Base-by-base conservation (phyloP, 129 eudicot species). In the Tagetes patula region DNA sequence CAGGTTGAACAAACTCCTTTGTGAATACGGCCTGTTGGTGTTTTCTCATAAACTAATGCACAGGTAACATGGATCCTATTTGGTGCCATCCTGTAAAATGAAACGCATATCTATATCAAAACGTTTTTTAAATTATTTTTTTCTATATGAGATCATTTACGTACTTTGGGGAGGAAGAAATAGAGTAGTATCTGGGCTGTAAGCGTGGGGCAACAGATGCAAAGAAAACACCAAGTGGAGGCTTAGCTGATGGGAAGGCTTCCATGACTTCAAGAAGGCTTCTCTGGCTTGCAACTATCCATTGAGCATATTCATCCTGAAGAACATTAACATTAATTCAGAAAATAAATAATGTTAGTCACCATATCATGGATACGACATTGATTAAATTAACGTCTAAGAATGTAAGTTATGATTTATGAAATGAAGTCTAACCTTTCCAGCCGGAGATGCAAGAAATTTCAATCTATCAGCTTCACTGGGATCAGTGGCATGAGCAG, bases 231-330 rank as follows among this genome's bases (percentile, higher is more conserved):
- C 98, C 98, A 78, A 94, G 87, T 49, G 97, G 89, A 61, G 97
- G 97, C 70, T 85, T 94, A 61, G 92, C 91, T 32, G 98, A 94
- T 60, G 98, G 93, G 60, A 94, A 94, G 62, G 92, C 97, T 49
- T 90, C 84, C 88, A 94, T 85, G 43, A 94, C 92, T 74, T 94
- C 98, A 65, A 94, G 96, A 49, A 94, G 87, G 82, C 98, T 94
- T 82, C 96, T 90, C 69, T 87, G 96, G 71, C 81, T 88, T 56
- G 96, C 85, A 72, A 94, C 93, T 72, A 90, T 49, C 95, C 96
- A 90, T 66, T 90, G 97, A 37, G 98, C 80, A 87, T 94, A 94
- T 86, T 94, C 98, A 82, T 94, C 98, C 98, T 94, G 84, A 74
- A 85, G 49, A 70, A 38, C 34, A 13, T 31, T 0, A 70, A 38